These are phyloP conservation scores for Pugionium cornutum DNA, from an alignment of 345 rosid species.

Conservation along the genomic window DNA sequence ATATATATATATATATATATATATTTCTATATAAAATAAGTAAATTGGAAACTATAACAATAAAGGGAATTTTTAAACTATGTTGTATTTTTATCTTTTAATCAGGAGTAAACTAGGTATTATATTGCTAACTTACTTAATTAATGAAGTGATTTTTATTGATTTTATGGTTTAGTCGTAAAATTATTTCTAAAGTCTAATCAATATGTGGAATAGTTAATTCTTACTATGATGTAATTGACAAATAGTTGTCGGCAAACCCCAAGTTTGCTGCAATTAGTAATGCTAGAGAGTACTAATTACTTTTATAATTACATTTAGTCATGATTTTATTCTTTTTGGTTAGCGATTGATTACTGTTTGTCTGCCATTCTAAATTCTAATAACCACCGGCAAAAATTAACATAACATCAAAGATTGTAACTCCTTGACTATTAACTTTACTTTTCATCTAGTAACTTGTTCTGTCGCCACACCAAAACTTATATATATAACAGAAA, in stretches of 20 bases:
- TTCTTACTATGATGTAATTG: constrained; percentile 27
- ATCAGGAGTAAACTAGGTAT: no score
- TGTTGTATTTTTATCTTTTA: no score
- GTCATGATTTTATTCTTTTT: constrained; percentile 25
- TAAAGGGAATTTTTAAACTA: no score
- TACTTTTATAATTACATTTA: constrained; percentile 26
- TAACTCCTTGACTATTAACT: constrained; percentile 22
- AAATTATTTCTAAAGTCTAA: not conserved
- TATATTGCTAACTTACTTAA: not conserved
- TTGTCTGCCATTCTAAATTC: constrained; percentile 38
- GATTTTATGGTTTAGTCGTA: not conserved
- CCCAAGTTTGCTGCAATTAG: constrained; percentile 37
- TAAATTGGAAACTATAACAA: no score
- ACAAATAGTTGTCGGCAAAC: constrained; percentile 40
- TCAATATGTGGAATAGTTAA: not conserved
- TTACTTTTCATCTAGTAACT: constrained; percentile 3
- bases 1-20: no score
- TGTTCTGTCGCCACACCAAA: no score
- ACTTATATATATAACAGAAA: no score
- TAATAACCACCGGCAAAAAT: constrained; percentile 32
- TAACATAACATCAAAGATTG: constrained; percentile 27
- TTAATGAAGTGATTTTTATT: not conserved
- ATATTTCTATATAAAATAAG: no score
- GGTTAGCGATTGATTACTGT: constrained; percentile 30
- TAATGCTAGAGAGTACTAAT: constrained; percentile 33